A percentile compares a stretch with the other conserved stretches of the same genome.
Conservation (phyloP, 352 stramenopile species). For the Globisporangium ultimum region DNA sequence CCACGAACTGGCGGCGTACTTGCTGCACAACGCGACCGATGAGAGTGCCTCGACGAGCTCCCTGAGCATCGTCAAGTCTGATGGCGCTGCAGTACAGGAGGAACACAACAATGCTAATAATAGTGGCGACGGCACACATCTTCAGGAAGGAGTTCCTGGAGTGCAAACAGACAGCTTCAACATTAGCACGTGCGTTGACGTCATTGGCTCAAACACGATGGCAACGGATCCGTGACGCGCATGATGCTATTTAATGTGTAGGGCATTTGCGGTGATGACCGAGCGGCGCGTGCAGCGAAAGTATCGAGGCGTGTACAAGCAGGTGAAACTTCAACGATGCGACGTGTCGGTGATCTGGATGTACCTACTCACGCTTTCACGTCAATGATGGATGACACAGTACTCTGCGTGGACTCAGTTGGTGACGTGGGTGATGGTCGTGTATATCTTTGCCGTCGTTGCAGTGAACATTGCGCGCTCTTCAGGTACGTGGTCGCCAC, state of each 20-base stretch:
- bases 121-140: not conserved
- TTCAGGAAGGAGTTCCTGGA: not conserved
- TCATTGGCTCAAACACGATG: no score
- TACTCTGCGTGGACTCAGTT: conserved; percentile 51
- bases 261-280: conserved; percentile 51
- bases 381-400: conserved; percentile 2
- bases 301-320: conserved; percentile 55
- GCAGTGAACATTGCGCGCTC: conserved; percentile 18
- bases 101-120: not conserved
- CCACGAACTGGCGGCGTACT: conserved; percentile 2
- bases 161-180: not conserved
- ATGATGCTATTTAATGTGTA: not conserved
- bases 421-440: conserved; percentile 47
- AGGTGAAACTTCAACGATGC: conserved; percentile 16
- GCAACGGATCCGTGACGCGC: not conserved
- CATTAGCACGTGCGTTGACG: not conserved
- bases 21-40: conserved; percentile 1
- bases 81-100: not conserved
- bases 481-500: conserved; percentile 1
- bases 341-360: not conserved
- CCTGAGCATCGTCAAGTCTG: not conserved
- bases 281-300: conserved; percentile 46
- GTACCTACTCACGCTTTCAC: not conserved
- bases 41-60: not conserved
- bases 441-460: conserved; percentile 54